A percentile compares a stretch with the other conserved stretches of the same genome.
Evolutionary conservation across 2,329 filamentous ascomycete genomes (phyloP).

Genomic region (Fusarium odoratissimum): DNA sequence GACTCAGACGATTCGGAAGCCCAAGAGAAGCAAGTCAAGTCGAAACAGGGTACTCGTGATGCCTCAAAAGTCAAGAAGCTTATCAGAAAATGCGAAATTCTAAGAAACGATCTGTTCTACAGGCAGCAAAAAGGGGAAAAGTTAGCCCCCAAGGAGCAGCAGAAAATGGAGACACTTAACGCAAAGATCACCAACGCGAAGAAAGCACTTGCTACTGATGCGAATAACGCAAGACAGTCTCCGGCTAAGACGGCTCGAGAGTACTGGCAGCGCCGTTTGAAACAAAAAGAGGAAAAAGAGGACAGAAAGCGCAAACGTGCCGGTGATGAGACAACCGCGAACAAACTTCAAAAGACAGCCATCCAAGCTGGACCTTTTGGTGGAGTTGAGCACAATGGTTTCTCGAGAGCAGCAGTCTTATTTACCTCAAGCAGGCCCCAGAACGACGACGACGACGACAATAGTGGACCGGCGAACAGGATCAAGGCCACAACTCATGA

Average conservation of each 20-base stretch:
- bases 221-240: neutral
- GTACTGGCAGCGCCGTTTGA: neutral
- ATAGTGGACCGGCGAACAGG: neutral
- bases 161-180: neutral
- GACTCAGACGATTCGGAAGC: neutral
- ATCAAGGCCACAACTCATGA: slow-evolving; percentile 10
- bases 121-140: fast-evolving
- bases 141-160: fast-evolving
- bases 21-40: neutral
- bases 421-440: neutral
- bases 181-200: neutral
- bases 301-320: slow-evolving; percentile 7
- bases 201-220: too few relatives aligned
- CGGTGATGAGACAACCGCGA: neutral
- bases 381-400: neutral
- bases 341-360: neutral
- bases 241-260: neutral
- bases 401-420: neutral
- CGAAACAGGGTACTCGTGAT: fast-evolving
- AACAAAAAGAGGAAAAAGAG: neutral
- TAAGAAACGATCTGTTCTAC: fast-evolving
- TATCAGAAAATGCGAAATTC: neutral
- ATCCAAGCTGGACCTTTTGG: neutral
- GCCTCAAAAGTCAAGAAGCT: fast-evolving
- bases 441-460: neutral